phyloP scores from a whole-genome alignment of 768 basidiomycete species.

The Leccinum fibrillosum region DNA sequence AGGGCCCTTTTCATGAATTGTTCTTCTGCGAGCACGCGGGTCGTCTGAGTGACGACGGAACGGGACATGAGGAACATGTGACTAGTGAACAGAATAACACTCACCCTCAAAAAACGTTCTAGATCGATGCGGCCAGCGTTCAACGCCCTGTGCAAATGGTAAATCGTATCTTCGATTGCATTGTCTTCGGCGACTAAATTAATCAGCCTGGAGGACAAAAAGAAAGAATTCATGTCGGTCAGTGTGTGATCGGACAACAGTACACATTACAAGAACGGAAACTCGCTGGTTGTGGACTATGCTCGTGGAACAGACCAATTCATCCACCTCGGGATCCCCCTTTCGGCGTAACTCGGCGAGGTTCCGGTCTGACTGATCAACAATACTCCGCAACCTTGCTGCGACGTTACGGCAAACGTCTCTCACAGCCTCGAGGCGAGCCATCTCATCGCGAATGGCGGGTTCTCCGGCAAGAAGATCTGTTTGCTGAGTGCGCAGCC shows the following conservation, averaged over 20 bases:
- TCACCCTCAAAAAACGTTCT: conserved; percentile 88
- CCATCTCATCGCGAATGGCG: conserved; percentile 96
- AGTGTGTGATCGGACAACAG: conserved; percentile 9
- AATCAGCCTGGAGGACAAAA: conserved; percentile 59
- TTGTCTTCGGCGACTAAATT: conserved; percentile 99
- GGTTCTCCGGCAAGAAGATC: conserved; percentile 90
- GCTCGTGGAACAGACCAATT: conserved; percentile 90
- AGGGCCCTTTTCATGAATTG: conserved; percentile 97
- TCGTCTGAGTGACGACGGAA: conserved; percentile 49
- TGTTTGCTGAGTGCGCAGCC: conserved; percentile 73
- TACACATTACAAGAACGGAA: not conserved
- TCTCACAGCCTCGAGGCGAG: conserved; percentile 85
- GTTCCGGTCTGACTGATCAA: conserved; percentile 68
- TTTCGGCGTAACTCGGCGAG: conserved; percentile 74
- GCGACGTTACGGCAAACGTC: conserved; percentile 86
- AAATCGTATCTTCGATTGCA: conserved; percentile 97
- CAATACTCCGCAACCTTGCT: conserved; percentile 57
- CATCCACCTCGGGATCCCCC: conserved; percentile 93
- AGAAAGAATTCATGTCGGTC: conserved; percentile 4
- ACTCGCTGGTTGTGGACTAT: conserved; percentile 95
- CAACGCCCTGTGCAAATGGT: conserved; percentile 91
- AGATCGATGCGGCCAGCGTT: conserved; percentile 91
- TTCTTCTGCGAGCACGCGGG: conserved; percentile 86
- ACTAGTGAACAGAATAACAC: conserved; percentile 29
- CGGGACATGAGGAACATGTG: conserved; percentile 14